A percentile compares a stretch with the other conserved stretches of the same genome.
Conservation (phyloP, 2,329 filamentous ascomycete species). For the Sclerotinia subarctica region DNA sequence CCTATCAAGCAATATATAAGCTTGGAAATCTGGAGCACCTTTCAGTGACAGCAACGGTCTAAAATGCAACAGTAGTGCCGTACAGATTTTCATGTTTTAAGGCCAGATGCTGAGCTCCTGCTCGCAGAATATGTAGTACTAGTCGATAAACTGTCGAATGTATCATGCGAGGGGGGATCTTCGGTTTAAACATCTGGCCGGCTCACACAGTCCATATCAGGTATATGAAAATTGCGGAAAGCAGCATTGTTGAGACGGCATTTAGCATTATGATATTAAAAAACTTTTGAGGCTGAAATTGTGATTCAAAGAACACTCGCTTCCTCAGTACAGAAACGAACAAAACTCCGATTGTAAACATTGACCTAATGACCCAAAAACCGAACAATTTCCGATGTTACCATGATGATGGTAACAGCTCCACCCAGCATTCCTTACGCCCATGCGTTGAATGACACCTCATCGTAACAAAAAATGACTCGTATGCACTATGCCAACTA, state of each 20-base stretch:
- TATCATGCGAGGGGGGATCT: neutral
- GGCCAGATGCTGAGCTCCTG: neutral
- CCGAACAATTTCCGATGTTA: neutral
- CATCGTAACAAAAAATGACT: neutral
- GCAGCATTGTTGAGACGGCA: neutral
- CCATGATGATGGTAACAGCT: neutral
- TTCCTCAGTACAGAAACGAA: neutral
- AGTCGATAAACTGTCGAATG: neutral
- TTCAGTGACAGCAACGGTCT: no score
- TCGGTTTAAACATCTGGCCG: neutral
- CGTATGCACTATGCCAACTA: neutral
- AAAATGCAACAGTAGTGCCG: neutral
- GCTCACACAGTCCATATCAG: neutral
- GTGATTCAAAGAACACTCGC: neutral
- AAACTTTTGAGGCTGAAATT: neutral
- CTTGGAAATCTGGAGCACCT: neutral
- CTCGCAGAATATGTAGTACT: neutral
- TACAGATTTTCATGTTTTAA: neutral
- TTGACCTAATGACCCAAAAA: neutral
- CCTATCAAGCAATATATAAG: neutral
- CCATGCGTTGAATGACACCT: neutral
- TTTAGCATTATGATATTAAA: slow-evolving; percentile 5
- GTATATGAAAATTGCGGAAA: neutral
- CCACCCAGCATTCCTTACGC: no score
- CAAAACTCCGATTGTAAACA: neutral